Evolutionary conservation across 2,329 filamentous ascomycete species (phyloP), one percentile per base, ranked within the genome.

Genomic region (Neofusicoccum laricinum): DNA sequence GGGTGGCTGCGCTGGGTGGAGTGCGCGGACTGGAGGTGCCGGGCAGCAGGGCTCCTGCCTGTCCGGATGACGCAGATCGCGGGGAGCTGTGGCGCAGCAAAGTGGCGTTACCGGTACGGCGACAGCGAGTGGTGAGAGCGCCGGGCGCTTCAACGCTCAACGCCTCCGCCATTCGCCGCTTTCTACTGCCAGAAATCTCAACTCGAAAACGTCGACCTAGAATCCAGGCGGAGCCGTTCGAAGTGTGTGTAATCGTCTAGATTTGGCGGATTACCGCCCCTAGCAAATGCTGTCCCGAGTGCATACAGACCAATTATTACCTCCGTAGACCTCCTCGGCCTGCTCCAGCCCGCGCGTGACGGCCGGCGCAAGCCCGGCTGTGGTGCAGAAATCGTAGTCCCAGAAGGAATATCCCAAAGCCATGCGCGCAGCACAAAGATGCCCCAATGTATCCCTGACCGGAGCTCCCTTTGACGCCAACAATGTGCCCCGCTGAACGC

Each of bases 401-500:
- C 55, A 59, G 55, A 59, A 59, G 36, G 34, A 30, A 59, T 59
- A 40, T 43, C 41, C 41, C 25, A 30, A 30, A 30, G 25, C 25
- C 25, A 30, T 30, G 25, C 25, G 25, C 25, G 25, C 7, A 30
- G 25, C 25, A 30, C 21, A 58, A 58, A 45, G 38, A 45, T 45
- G 53, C 25, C 53, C 53, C 53, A 45, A 58, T 14, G 36, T 34
- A 51, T 14, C 48, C 48, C 61, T 25, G 40, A 34, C 43, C 43
- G 43, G 34, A 61, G 48, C 43, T 53, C 49, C 61, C 61, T 51
- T 30, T 57, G 51, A 57, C 62, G 50, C 62, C 51, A 58, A 49
- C 62, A 64, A 58, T 58, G 51, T 40, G 30, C 62, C 62, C 55
- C 55, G 62, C 62, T 57, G 41, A 64, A 48, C 50, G 62, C 62